phyloP scores from a whole-genome alignment of 352 stramenopile genomes.

The Phytophthora capsici region DNA sequence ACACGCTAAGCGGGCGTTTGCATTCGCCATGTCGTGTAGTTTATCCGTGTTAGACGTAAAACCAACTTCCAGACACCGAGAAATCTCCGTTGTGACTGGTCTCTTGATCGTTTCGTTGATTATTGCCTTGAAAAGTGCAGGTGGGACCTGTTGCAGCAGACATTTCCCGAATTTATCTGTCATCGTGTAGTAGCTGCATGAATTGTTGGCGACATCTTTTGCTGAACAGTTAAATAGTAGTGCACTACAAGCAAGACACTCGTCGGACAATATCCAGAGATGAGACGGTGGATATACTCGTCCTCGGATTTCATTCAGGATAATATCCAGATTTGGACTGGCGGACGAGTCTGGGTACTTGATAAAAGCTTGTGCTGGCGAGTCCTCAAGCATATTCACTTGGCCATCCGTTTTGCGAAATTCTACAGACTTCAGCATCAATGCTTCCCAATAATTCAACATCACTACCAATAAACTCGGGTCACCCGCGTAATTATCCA shows the following conservation, averaged over 20 bases:
- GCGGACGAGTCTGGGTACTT: slow-evolving; percentile 4
- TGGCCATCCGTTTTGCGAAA: slow-evolving; percentile 3
- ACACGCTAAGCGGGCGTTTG: slow-evolving; percentile 11
- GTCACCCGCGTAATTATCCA: background rate
- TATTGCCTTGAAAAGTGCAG: background rate
- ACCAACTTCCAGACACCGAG: background rate
- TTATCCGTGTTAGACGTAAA: background rate
- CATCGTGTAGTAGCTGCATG: slow-evolving; percentile 14
- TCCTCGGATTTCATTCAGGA: slow-evolving; percentile 10
- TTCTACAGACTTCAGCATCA: slow-evolving; percentile 8
- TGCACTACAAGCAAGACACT: slow-evolving; percentile 19
- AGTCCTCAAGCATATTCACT: slow-evolving; percentile 2
- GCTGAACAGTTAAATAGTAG: slow-evolving; percentile 12
- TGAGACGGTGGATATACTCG: slow-evolving; percentile 2
- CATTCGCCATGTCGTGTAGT: background rate
- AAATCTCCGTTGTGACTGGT: slow-evolving; percentile 8
- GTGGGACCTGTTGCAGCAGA: slow-evolving; percentile 10
- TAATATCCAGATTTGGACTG: slow-evolving; percentile 8
- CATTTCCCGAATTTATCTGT: slow-evolving; percentile 14
- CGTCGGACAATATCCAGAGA: slow-evolving; percentile 8
- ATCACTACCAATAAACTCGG: background rate
- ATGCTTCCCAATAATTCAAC: slow-evolving; percentile 10
- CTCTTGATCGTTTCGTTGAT: background rate
- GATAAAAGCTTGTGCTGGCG: slow-evolving; percentile 3
- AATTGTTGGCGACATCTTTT: background rate